These are phyloP conservation scores for Debaryomyces singareniensis DNA, from an alignment of 1,139 yeast genomes.

Conservation along the genomic window DNA sequence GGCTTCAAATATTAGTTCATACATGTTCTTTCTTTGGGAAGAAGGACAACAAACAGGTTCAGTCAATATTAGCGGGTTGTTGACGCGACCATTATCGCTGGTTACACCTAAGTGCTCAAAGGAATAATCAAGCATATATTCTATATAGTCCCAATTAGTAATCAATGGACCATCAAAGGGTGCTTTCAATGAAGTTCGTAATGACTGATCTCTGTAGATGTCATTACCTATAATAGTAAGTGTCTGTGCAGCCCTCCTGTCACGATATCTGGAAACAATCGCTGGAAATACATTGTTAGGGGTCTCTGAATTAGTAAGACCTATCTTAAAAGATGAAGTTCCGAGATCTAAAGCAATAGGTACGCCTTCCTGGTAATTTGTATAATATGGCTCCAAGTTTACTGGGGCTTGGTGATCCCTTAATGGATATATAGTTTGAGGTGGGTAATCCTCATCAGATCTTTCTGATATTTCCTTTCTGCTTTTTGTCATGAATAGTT, in stretches of 20 bases:
- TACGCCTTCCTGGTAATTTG: conserved; percentile 43
- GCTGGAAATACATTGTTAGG: conserved; percentile 73
- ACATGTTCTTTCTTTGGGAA: conserved; percentile 66
- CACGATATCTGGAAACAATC: conserved; percentile 67
- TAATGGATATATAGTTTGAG: conserved; percentile 45
- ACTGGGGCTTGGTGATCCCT: conserved; percentile 37
- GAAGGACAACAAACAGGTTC: conserved; percentile 70
- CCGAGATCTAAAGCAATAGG: conserved; percentile 89
- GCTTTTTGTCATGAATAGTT: neutral
- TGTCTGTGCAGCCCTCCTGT: conserved; percentile 59
- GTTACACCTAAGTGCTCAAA: conserved; percentile 71
- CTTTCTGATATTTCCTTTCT: conserved; percentile 10
- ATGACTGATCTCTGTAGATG: conserved; percentile 61
- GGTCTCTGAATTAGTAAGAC: conserved; percentile 44
- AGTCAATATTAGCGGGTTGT: conserved; percentile 77
- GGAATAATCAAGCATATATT: conserved; percentile 74
- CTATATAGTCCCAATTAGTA: conserved; percentile 90
- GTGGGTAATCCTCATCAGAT: conserved; percentile 28
- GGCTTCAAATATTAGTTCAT: conserved; percentile 77
- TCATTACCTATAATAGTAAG: conserved; percentile 82
- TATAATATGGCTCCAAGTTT: conserved; percentile 45
- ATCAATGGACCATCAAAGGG: conserved; percentile 86
- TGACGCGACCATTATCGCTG: conserved; percentile 45
- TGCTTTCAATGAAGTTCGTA: conserved; percentile 61
- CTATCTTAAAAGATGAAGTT: conserved; percentile 61